phyloP scores from a whole-genome alignment of 164 flowering plant species.

The Echeveria elegans region DNA sequence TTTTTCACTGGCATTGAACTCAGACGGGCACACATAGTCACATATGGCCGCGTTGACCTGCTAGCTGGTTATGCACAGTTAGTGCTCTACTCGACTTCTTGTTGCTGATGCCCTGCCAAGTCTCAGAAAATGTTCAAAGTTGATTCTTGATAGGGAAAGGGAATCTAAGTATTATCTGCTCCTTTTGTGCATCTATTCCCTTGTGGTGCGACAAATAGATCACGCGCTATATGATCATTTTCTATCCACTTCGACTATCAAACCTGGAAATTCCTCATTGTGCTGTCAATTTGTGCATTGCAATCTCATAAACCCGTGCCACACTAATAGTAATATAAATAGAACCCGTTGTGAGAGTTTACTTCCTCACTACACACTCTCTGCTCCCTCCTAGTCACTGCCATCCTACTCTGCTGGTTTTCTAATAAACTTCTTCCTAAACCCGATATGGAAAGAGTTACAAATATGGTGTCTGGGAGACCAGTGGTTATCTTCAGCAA shows the following conservation, averaged over 20 bases:
- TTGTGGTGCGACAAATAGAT: background rate
- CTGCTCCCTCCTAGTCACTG: background rate
- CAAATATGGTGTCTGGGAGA: conserved; percentile 6
- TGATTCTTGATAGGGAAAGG: background rate
- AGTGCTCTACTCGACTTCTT: no score
- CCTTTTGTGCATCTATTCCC: background rate
- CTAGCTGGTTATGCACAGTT: no score
- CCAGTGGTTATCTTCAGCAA: conserved; percentile 10
- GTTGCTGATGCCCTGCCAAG: background rate
- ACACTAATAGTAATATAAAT: background rate
- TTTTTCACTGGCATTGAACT: no score
- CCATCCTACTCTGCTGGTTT: background rate
- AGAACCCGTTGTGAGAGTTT: background rate
- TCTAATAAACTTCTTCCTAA: background rate
- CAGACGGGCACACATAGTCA: background rate
- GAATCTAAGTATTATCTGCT: background rate
- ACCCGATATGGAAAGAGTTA: conserved; percentile 4
- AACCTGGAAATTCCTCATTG: background rate
- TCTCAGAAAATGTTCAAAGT: background rate
- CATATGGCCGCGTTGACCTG: no score
- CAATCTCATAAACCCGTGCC: background rate
- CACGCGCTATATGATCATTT: background rate
- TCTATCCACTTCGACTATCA: background rate
- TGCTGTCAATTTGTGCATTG: no score
- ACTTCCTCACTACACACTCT: background rate